Percentiles rank a stretch among this genome's conserved stretches.
These are phyloP conservation scores for Cytospora leucostoma DNA, from an alignment of 2,329 filamentous ascomycete species.

Conservation along the genomic window DNA sequence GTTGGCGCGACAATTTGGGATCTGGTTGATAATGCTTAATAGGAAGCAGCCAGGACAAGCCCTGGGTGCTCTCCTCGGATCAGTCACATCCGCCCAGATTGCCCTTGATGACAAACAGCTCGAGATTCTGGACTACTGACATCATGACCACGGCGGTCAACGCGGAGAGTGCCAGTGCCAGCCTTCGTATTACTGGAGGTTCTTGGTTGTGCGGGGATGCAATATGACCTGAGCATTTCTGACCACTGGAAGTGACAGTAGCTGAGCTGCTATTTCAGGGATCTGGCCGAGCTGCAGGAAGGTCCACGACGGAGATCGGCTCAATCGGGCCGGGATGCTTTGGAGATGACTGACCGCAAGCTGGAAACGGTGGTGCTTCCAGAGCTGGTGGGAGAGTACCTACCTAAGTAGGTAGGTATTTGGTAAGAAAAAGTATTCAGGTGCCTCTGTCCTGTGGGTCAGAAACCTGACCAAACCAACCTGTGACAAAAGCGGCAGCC, in stretches of 20 bases:
- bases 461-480: neutral
- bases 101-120: neutral
- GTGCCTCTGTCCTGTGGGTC: too few relatives aligned
- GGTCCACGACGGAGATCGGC: constrained; percentile 4
- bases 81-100: neutral
- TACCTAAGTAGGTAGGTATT: too few relatives aligned
- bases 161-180: neutral
- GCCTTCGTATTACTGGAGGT: neutral
- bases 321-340: constrained; percentile 13
- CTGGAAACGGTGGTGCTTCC: neutral
- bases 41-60: neutral
- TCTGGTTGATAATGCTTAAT: neutral
- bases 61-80: neutral
- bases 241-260: neutral
- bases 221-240: neutral
- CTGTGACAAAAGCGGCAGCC: neutral
- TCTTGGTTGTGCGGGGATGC: neutral
- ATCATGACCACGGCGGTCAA: neutral
- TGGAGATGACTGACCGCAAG: constrained; percentile 6
- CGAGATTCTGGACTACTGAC: neutral
- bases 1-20: neutral
- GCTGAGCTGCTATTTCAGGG: constrained; percentile 21
- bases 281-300: neutral
- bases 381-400: neutral
- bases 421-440: neutral